Evolutionary conservation across 2,329 filamentous ascomycete species (phyloP).

Genomic region (Juglanconis oblonga): DNA sequence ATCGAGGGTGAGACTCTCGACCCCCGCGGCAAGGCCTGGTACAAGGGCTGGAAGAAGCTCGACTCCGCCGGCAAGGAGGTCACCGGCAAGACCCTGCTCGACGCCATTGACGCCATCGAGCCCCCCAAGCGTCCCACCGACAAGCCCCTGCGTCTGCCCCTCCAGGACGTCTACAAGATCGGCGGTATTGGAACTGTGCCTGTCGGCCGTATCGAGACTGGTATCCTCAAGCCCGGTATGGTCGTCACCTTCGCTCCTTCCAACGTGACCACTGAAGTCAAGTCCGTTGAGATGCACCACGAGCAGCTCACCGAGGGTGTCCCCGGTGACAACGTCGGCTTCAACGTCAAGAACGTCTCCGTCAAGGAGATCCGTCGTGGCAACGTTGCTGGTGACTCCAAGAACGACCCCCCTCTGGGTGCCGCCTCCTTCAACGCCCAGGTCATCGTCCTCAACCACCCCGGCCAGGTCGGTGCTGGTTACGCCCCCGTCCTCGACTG

Average conservation of each 20-base stretch:
- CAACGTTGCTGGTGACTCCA: constrained; percentile 99
- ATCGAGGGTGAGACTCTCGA: constrained; percentile 83
- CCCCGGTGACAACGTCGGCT: constrained; percentile 99
- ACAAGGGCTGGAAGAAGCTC: constrained; percentile 98
- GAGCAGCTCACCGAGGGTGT: constrained; percentile 94
- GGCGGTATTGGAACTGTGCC: constrained; percentile 99
- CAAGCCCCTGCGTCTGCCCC: constrained; percentile 99
- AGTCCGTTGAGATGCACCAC: constrained; percentile 99
- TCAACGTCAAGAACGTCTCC: constrained; percentile 99
- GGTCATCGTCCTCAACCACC: constrained; percentile 99
- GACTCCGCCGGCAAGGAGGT: constrained; percentile 86
- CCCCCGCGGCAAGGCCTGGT: constrained; percentile 67
- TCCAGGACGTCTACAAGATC: constrained; percentile 99
- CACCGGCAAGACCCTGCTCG: constrained; percentile 95
- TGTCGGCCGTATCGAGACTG: constrained; percentile 99
- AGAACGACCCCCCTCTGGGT: constrained; percentile 94
- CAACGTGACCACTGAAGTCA: constrained; percentile 99
- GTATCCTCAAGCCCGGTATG: constrained; percentile 87
- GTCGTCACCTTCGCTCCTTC: constrained; percentile 97
- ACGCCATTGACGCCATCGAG: constrained; percentile 97
- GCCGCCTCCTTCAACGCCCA: constrained; percentile 97
- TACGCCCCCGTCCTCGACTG: constrained; percentile 99
- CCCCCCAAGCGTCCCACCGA: constrained; percentile 88
- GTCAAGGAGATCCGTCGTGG: constrained; percentile 99
- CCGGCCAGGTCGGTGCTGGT: constrained; percentile 97